Evolutionary conservation across 192 early-diverging fungal species (phyloP), one percentile per base, ranked within the genome.

Genomic region (Linnemannia hyalina): DNA sequence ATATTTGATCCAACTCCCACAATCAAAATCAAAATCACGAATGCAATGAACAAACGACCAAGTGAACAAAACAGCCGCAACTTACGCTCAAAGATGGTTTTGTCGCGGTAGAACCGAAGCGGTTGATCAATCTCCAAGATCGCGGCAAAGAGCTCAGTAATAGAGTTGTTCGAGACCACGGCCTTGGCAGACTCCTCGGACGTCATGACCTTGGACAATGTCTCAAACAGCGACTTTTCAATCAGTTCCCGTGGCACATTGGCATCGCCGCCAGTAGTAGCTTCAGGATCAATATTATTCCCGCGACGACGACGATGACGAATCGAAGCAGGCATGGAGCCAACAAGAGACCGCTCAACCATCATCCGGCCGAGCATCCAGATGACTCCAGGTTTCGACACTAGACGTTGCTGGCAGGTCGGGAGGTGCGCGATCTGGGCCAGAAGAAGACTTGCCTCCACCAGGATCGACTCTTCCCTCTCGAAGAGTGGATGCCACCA

Each of bases 341-440:
- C 54, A 29, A 80, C 80, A 54, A 86, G 75, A 0, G 80, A 49
- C 4, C 84, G 78, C n/a, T 86, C 84, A 36, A 86, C 75, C 84
- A 86, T 81, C 42, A 86, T 74, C 11, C 84, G 75, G 16, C 63
- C 75, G n/a, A 86, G 20, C 16, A 76, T 86, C 84, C 84, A 86
- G 13, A 81, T 79, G 20, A 46, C 78, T 1, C 84, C 78, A 11
- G 84, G 84, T 47, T 69, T 80, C 3, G 84, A 57, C 3, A 86
- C 74, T 10, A 86, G 52, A 6, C 68, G 68, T 20, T 78, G 63
- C 11, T 86, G 84, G 29, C 84, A 80, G 32, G 77, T 80, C 18
- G 20, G 29, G 29, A 86, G 81, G 35, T 77, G 74, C 0, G 75
- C 68, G 5, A 86, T 65, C 16, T 69, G 75, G 0, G 60, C 23